Percentiles rank a stretch among this genome's conserved stretches.
phyloP scores from a whole-genome alignment of 257 asterid species.

The Ilex asprella region DNA sequence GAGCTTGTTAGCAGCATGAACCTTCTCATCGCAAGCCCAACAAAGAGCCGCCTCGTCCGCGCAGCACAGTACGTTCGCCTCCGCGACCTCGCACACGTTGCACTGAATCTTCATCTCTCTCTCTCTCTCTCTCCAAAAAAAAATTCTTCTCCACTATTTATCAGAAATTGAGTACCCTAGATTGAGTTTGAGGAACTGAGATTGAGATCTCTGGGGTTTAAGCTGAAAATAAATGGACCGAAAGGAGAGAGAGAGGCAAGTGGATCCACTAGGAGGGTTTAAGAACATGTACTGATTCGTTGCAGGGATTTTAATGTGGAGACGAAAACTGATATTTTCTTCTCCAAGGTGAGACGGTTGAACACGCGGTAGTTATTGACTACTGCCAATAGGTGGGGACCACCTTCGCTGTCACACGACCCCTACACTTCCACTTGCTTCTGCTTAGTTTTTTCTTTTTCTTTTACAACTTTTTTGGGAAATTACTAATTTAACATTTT shows the following conservation, averaged over 20 bases:
- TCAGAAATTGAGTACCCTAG: too few relatives aligned
- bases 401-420: too few relatives aligned
- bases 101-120: slow-evolving; percentile 81
- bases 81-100: slow-evolving; percentile 72
- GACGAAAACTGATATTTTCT: background rate
- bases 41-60: slow-evolving; percentile 93
- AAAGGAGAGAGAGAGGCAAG: background rate
- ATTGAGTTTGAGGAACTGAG: too few relatives aligned
- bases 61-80: slow-evolving; percentile 72
- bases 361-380: background rate
- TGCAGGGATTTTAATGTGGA: background rate
- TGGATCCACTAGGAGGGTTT: background rate
- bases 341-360: background rate
- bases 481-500: too few relatives aligned
- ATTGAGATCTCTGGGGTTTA: too few relatives aligned
- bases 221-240: too few relatives aligned
- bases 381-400: background rate
- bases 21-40: slow-evolving; percentile 57
- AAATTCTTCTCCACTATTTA: background rate
- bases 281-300: background rate
- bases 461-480: too few relatives aligned
- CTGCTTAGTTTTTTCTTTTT: too few relatives aligned
- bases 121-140: background rate
- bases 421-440: too few relatives aligned
- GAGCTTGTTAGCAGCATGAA: slow-evolving; percentile 76